Evolutionary conservation across 2,329 filamentous ascomycete genomes (phyloP), one percentile per base, ranked within the genome.

Genomic region (Penicillium expansum): DNA sequence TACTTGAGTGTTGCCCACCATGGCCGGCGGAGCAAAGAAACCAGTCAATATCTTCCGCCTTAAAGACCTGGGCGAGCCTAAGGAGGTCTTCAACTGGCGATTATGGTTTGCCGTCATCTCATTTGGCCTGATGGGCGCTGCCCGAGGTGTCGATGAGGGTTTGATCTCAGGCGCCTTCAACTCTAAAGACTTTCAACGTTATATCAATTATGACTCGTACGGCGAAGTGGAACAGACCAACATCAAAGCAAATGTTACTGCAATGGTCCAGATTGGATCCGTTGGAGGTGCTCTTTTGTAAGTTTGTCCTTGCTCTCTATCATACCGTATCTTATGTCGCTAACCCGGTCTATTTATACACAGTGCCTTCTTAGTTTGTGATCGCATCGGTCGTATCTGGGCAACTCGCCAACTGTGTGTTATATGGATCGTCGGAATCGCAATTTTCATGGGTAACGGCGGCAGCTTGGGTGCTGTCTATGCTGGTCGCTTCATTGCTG

Each of bases 211-310:
- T 59, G 74, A 77, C 6, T 76, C 78, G 2, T 85, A 86, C 66
- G 77, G 73, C 44, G 65, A 73, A 0, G 76, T 80, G 4, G 79
- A 83, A 45, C 77, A 82, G 68, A 86, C 87, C 59, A 86, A 89
- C 70, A 86, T 88, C 75, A 86, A 89, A 74, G 86, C 83, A 64
- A 92, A 92, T 71, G 88, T 92, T 54, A 88, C 88, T 1, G 83
- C 87, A 47, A 92, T 92, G 89, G 89, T 92, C 0, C 89, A 92
- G 73, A 85, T 92, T 66, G 89, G 89, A 24, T 89, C 84, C 24
- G 88, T 92, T 30, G 85, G 79, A 4, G 89, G 89, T 42, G 87
- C 88, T 30, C 78, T 90, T 32, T 80, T 87, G 77, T 80, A 67
- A 60, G 76, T 69, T 20, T 68, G 11, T 37, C 5, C 13, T 39